Evolutionary conservation across 495 filamentous ascomycete species (phyloP).

Genomic region (Wilcoxina mikolae): DNA sequence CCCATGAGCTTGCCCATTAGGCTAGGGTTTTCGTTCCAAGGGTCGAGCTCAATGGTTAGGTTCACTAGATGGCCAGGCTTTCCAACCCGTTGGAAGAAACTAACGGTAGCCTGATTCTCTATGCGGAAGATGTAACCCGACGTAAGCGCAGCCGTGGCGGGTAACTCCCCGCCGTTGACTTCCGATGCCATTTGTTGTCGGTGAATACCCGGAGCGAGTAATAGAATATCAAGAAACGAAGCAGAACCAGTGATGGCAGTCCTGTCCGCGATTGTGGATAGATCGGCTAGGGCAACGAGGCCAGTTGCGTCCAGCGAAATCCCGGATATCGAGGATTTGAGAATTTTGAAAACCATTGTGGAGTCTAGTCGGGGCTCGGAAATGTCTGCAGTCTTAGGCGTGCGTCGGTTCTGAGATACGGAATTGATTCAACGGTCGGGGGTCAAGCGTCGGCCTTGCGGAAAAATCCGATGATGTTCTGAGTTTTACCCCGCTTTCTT

Average conservation of each 20-base stretch:
- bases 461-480: too few species aligned
- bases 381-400: too few species aligned
- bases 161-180: constrained; percentile 30
- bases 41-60: constrained; percentile 31
- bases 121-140: constrained; percentile 36
- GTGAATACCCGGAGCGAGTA: constrained; percentile 46
- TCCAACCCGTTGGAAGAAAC: constrained; percentile 38
- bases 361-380: too few species aligned
- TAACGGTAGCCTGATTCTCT: constrained; percentile 40
- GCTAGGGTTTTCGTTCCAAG: too few species aligned
- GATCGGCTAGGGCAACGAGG: constrained; percentile 42
- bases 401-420: too few species aligned
- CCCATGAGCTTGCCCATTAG: neutral
- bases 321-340: neutral
- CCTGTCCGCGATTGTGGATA: constrained; percentile 38
- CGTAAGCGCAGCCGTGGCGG: constrained; percentile 23
- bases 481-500: too few species aligned
- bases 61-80: constrained; percentile 34
- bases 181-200: constrained; percentile 40
- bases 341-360: too few species aligned
- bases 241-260: constrained; percentile 42
- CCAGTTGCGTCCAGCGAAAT: constrained; percentile 36
- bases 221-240: constrained; percentile 38
- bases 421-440: too few species aligned
- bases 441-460: too few species aligned